Evolutionary conservation across 169 alveolate genomes (phyloP), one percentile per base, ranked within the genome.

Genomic region (Pseudocohnilembus persalinus): DNA sequence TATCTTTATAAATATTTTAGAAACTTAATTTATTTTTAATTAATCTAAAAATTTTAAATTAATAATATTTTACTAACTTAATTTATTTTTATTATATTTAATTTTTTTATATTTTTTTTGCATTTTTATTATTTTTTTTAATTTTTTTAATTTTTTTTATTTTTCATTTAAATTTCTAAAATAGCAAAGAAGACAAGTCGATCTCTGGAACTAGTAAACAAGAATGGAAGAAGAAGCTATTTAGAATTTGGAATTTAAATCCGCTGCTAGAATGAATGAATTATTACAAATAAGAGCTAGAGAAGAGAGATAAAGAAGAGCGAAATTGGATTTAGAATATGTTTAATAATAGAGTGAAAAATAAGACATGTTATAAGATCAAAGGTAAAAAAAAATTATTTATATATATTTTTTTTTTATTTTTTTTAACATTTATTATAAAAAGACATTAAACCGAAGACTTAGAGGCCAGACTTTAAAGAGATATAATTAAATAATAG

Each of bases 141-240:
- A 49, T 11, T 11, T 49, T 49, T 49, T 49, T 11, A 49, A 11
- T 49, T 49, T 49, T 49, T 4, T 49, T 49, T 49, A 49, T 49
- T 49, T 49, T n/a, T n/a, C n/a, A n/a, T n/a, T n/a, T n/a, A n/a
- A n/a, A n/a, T n/a, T n/a, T n/a, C n/a, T n/a, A n/a, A n/a, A n/a
- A n/a, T 49, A 49, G 68, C 26, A 4, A 4, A 77, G 75, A 79
- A 82, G 11, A 77, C 75, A 75, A 63, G 65, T 0, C 28, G 90
- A 86, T 26, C 79, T 74, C 64, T 80, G 73, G 25, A 73, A 77
- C 34, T 29, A 80, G 30, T 65, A 49, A 0, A 74, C 83, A 0
- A 63, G 73, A 28, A 32, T 80, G 68, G 86, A 86, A 29, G 90
- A 86, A 65, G 86, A 86, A 29, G 87, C 90, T 29, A 24, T 86